Base-by-base conservation (phyloP, 83 land plant species). In the Picea engelmannii region DNA sequence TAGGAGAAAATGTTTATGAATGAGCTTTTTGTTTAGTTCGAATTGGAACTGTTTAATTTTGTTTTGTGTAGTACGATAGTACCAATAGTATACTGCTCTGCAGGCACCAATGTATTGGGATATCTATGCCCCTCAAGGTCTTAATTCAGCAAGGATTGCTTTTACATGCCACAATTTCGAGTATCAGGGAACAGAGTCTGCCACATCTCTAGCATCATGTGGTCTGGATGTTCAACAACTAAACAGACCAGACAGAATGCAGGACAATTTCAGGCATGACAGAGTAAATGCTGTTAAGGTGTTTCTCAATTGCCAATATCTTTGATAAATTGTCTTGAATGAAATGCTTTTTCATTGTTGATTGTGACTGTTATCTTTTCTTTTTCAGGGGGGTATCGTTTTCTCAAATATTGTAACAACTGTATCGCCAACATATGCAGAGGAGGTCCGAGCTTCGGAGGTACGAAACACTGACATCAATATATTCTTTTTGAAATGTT, bases 161-260 rank as follows among this genome's bases (percentile, higher is more conserved):
- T 96, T 96, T 80, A 96, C 99, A 27, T 96, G 99, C 79, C 99
- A 95, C 88, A 96, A 96, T 78, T 96, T 96, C 87, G 99, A 95
- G 81, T 92, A 95, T 75, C 99, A 96, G 67, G 99, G 99, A 24
- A 87, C 80, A 80, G 92, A 89, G 21, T 87, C 87, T 67, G 93
- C 93, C 66, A 87, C 88, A 78, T 94, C 89, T 16, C 81, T 96
- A 52, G 90, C 92, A 78, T 86, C 92, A 4, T 95, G 96, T 88
- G 99, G 99, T 49, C 92, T 96, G 64, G 96, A 96, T 85, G 91
- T 92, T 70, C 83, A 88, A 18, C 92, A 89, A 70, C 84, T 90
- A 59, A 84, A 92, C 62, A 86, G 92, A 86, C 94, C 90, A 47
- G 99, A 96, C 67, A 88, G 96, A 80, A 92, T 96, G 96, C 98